Conservation (phyloP, 768 basidiomycete species). For the Russula vinacea region DNA sequence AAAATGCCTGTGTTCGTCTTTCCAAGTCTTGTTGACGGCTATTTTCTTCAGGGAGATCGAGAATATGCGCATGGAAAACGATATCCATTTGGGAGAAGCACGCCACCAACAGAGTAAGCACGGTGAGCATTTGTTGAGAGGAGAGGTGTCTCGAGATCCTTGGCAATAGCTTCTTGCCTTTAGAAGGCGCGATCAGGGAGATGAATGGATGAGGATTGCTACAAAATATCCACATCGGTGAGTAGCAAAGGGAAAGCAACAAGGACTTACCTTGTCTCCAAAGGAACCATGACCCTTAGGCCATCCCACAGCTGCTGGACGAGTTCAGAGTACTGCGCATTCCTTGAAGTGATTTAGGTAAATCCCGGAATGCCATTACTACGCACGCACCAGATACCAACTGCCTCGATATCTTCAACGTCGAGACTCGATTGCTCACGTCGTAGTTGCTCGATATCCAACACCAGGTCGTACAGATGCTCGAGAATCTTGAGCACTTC, state of each 20-base stretch:
- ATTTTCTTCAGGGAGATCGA: constrained; percentile 65
- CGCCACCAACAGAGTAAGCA: constrained; percentile 88
- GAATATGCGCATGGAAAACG: constrained; percentile 67
- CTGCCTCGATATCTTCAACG: constrained; percentile 42
- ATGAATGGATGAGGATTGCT: constrained; percentile 97
- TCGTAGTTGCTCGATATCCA: constrained; percentile 81
- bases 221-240: neutral
- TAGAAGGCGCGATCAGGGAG: constrained; percentile 79
- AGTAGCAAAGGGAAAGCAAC: too few relatives aligned
- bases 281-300: constrained; percentile 81
- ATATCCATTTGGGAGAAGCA: constrained; percentile 95
- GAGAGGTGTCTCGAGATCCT: constrained; percentile 83
- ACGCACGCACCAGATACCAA: constrained; percentile 44
- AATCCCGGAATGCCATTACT: neutral
- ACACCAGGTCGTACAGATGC: constrained; percentile 75
- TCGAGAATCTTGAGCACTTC: constrained; percentile 80
- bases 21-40: constrained; percentile 67
- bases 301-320: constrained; percentile 77
- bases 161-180: constrained; percentile 91
- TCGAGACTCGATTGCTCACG: constrained; percentile 72
- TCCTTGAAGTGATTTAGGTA: constrained; percentile 42
- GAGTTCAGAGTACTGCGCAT: constrained; percentile 51
- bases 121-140: constrained; percentile 73
- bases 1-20: constrained; percentile 85
- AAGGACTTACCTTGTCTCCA: constrained; percentile 77